These are phyloP conservation scores for Daldinia caldariorum DNA, from an alignment of 495 filamentous ascomycete genomes.

Conservation along the genomic window DNA sequence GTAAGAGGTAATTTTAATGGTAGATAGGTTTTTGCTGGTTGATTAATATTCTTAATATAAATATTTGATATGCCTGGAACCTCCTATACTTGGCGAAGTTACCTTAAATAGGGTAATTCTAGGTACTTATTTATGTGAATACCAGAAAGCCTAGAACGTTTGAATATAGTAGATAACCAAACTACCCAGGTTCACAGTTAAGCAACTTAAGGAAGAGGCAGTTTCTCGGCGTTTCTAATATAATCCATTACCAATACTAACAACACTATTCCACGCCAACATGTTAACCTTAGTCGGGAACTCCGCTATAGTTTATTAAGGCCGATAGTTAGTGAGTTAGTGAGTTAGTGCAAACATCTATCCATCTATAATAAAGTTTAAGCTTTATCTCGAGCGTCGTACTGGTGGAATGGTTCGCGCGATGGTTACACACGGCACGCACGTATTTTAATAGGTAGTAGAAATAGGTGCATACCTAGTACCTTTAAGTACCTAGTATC, in stretches of 20 bases:
- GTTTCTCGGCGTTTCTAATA: too few species aligned
- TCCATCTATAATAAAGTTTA: slow-evolving; percentile 13
- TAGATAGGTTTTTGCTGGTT: background rate
- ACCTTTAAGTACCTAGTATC: background rate
- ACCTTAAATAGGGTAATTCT: too few species aligned
- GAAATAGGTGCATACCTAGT: too few species aligned
- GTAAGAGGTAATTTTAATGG: background rate
- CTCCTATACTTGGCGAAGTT: too few species aligned
- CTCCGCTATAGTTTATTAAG: slow-evolving; percentile 8
- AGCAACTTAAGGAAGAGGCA: background rate
- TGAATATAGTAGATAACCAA: background rate
- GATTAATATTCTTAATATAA: background rate
- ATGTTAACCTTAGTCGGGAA: background rate
- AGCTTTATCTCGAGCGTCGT: slow-evolving; percentile 19
- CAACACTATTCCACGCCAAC: background rate
- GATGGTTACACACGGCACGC: background rate
- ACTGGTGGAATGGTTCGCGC: slow-evolving; percentile 4
- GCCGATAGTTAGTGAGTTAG: too few species aligned
- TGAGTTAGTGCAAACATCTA: slow-evolving; percentile 2
- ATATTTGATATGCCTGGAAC: background rate
- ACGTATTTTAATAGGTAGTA: too few species aligned
- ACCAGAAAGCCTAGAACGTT: background rate
- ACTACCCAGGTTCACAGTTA: too few species aligned
- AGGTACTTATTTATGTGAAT: background rate
- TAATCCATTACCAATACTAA: background rate